Evolutionary conservation across 495 filamentous ascomycete species (phyloP), one percentile per base, ranked within the genome.

Genomic region (Penicillium herquei): DNA sequence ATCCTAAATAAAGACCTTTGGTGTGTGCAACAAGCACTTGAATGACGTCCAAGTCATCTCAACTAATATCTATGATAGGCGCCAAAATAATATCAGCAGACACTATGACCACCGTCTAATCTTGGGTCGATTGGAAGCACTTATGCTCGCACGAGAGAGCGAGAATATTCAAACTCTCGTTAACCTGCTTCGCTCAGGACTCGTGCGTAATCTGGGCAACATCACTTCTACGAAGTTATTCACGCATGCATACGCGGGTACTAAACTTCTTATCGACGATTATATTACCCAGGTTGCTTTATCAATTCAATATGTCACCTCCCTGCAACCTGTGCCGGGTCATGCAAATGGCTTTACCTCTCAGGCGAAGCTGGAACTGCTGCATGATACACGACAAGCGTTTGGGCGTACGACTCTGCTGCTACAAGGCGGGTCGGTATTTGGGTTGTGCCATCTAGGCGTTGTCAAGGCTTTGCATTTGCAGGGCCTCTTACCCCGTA

Each of bases 91-190:
- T 0, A 84, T 85, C 11, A 92, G 87, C 64, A 84, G 84, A 59
- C 81, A 89, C 66, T 97, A 97, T 72, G 92, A 96, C 72, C 96
- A 91, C 77, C 80, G 83, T 43, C 86, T 97, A 44, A 96, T 97
- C 58, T 78, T 87, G 65, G 83, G 89, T 54, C 85, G 92, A 39
- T 71, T 92, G 30, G 81, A 85, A 61, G 81, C 84, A 26, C 81
- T 96, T 56, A 79, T 87, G 55, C 81, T 79, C 39, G 88, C 90
- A 0, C 86, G 87, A n/a, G 86, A 92, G 57, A 79, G 84, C 16
- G 84, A 86, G 52, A 89, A 96, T 65, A 80, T 93, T 33, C 72
- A 90, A 39, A 81, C 81, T 13, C 74, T 97, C 3, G 84, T 89
- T 26, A 90, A 90, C 58, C 79, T 95, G 6, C 80, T 96, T 30